phyloP scores from a whole-genome alignment of 345 rosid genomes.

The Boechera retrofracta region DNA sequence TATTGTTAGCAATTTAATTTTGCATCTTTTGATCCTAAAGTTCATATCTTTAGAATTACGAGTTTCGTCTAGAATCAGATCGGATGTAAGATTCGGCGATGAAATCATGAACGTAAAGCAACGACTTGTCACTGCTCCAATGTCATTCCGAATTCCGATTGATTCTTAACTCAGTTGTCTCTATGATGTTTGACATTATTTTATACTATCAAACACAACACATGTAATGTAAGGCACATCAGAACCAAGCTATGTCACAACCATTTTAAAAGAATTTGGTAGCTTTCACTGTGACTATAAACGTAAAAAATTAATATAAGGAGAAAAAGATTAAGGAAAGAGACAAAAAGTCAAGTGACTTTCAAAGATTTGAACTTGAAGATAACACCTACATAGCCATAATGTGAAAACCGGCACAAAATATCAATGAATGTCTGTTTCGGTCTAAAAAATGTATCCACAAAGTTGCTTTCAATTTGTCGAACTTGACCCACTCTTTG shows the following conservation, averaged over 20 bases:
- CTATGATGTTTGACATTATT: no score
- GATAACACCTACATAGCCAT: background rate
- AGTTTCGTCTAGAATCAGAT: no score
- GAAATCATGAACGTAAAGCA: no score
- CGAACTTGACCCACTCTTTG: conserved; percentile 40
- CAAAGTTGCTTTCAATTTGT: conserved; percentile 36
- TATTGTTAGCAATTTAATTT: background rate
- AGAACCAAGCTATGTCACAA: background rate
- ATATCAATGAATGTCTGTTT: conserved; percentile 19
- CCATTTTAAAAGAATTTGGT: background rate
- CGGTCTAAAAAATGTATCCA: conserved; percentile 24
- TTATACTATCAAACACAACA: no score
- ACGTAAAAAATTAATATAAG: background rate
- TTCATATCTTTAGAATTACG: no score
- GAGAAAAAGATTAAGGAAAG: background rate
- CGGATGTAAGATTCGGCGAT: no score
- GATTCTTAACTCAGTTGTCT: no score
- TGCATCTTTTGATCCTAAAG: background rate
- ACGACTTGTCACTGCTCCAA: no score
- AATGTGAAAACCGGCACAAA: conserved; percentile 16
- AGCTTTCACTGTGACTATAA: background rate
- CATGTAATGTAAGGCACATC: background rate
- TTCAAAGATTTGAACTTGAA: background rate
- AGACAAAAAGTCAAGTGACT: conserved; percentile 1
- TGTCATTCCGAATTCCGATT: no score